Conservation (phyloP, 345 rosid species). For the Salix arbutifolia region DNA sequence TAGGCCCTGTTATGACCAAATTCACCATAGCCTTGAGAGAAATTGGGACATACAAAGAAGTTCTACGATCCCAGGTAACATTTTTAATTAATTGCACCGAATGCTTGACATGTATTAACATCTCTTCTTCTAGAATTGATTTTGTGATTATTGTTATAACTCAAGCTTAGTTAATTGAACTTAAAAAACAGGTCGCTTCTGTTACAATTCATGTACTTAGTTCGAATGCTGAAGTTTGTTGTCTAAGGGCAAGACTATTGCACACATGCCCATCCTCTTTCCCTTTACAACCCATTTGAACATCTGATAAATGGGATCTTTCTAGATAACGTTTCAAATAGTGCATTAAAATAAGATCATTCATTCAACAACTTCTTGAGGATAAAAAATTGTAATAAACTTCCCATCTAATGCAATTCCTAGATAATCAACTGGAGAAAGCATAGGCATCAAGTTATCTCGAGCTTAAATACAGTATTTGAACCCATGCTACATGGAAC, state of each 20-base stretch:
- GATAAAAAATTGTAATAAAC: not conserved
- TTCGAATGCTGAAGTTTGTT: not conserved
- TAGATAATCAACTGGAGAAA: not conserved
- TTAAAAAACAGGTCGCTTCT: not conserved
- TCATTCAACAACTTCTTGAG: not conserved
- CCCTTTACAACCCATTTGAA: not conserved
- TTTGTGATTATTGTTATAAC: not conserved
- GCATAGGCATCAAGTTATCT: not conserved
- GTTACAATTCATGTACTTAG: not conserved
- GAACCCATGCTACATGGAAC: not conserved
- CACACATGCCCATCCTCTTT: not conserved
- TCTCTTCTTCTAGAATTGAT: not conserved
- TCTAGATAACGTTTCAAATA: not conserved
- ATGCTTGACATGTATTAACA: not conserved
- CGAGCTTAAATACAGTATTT: not conserved
- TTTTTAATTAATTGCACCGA: not conserved
- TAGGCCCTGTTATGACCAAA: conserved; percentile 99
- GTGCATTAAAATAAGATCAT: not conserved
- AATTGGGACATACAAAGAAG: conserved; percentile 96
- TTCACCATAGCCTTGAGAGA: conserved; percentile 98
- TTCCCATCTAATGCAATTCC: not conserved
- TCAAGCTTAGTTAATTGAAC: not conserved
- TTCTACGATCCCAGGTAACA: conserved; percentile 90
- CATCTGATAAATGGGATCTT: not conserved
- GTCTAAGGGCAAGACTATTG: not conserved